Evolutionary conservation across 371 early-diverging fungal genomes (phyloP).

Genomic region (Massospora cicadina): DNA sequence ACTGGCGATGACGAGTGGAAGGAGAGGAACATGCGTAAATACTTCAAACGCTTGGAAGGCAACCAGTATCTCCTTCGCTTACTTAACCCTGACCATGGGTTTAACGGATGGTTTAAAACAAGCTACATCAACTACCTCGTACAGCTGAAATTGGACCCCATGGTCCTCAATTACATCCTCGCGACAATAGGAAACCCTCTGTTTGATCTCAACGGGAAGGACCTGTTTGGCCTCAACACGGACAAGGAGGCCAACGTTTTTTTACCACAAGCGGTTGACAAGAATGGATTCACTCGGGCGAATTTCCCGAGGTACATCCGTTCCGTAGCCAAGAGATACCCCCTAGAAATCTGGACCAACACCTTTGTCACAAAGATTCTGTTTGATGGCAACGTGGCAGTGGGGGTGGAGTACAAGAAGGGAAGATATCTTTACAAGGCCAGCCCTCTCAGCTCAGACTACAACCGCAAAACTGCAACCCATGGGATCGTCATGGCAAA

Average conservation of each 20-base stretch:
- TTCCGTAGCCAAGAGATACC: not conserved
- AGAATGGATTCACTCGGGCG: not conserved
- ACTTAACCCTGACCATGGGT: not conserved
- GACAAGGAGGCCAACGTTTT: slow-evolving; percentile 3
- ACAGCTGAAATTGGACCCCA: not conserved
- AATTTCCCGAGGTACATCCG: not conserved
- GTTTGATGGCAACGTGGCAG: not conserved
- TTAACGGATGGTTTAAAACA: slow-evolving; percentile 6
- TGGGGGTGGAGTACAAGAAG: not conserved
- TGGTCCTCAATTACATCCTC: not conserved
- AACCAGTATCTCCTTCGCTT: not conserved
- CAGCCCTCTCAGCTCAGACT: not conserved
- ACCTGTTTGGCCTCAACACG: not conserved
- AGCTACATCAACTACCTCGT: not conserved
- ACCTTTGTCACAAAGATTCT: slow-evolving; percentile 9
- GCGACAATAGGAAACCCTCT: not conserved
- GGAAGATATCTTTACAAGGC: slow-evolving; percentile 10
- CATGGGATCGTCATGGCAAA: slow-evolving; percentile 10
- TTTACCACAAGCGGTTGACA: slow-evolving; percentile 4
- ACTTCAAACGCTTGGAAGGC: slow-evolving; percentile 3
- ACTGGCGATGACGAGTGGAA: slow-evolving; percentile 2
- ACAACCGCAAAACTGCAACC: not conserved
- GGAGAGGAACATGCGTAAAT: slow-evolving; percentile 8
- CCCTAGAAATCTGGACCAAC: slow-evolving; percentile 7
- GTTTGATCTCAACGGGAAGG: slow-evolving; percentile 2